phyloP scores from a whole-genome alignment of 2,329 filamentous ascomycete species.

The Diplodia mutila region DNA sequence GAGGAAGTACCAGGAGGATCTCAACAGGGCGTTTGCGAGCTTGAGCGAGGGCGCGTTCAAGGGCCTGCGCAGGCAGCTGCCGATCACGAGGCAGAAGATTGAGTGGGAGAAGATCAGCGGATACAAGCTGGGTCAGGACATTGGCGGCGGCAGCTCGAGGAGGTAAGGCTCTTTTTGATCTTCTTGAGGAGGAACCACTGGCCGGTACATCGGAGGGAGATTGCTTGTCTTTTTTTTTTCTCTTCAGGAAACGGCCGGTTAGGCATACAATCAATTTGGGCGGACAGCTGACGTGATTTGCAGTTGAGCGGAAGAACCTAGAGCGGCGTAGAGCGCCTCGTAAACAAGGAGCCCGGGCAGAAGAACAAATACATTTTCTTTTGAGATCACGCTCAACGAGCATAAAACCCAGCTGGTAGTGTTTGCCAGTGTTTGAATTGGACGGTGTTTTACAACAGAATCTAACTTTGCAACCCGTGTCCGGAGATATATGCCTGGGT shows the following conservation, averaged over 20 bases:
- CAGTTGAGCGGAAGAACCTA: neutral
- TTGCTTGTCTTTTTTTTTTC: neutral
- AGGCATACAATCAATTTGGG: neutral
- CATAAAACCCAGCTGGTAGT: neutral
- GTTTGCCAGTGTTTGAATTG: neutral
- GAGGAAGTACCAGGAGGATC: constrained; percentile 93
- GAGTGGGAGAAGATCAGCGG: constrained; percentile 99
- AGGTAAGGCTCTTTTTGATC: neutral
- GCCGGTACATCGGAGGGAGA: too few relatives aligned
- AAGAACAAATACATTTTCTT: neutral
- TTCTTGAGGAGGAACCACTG: neutral
- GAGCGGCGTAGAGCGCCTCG: neutral
- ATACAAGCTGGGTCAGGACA: constrained; percentile 65
- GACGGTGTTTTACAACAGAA: neutral
- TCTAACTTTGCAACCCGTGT: neutral
- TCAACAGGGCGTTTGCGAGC: constrained; percentile 86
- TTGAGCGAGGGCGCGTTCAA: constrained; percentile 97
- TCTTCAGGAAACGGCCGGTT: neutral
- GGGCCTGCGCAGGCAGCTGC: constrained; percentile 85
- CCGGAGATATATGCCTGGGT: neutral
- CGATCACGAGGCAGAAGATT: constrained; percentile 96
- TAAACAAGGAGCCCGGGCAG: neutral
- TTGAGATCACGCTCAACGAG: neutral
- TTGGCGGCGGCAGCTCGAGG: constrained; percentile 50
- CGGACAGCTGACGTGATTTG: neutral